phyloP scores from a whole-genome alignment of 768 basidiomycete genomes.

The Naganishia randhawae region DNA sequence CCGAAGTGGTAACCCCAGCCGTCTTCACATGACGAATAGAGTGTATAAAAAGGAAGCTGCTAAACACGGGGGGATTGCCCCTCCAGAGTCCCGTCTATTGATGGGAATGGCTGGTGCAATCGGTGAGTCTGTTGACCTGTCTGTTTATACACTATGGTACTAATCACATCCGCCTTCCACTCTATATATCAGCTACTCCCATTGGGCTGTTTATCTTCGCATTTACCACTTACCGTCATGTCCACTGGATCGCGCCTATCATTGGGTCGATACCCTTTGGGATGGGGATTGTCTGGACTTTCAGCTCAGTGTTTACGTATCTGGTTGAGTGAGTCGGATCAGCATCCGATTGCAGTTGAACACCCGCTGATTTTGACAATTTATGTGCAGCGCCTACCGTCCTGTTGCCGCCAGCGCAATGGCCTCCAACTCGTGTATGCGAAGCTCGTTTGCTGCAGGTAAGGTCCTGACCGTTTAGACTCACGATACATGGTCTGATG shows the following conservation, averaged over 20 bases:
- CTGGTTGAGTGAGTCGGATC: conserved; percentile 39
- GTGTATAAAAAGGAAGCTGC: conserved; percentile 24
- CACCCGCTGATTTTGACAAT: not conserved
- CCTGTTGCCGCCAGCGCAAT: conserved; percentile 55
- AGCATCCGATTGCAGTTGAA: not conserved
- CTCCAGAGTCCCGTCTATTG: conserved; percentile 64
- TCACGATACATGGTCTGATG: not conserved
- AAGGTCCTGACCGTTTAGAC: conserved; percentile 8
- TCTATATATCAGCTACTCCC: conserved; percentile 47
- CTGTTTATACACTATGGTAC: not conserved
- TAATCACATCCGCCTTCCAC: not conserved
- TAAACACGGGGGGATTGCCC: conserved; percentile 51
- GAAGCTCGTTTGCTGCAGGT: conserved; percentile 55
- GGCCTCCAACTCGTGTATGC: conserved; percentile 62
- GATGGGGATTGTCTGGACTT: conserved; percentile 57
- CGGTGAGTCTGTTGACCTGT: conserved; percentile 51
- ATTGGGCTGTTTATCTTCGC: conserved; percentile 61
- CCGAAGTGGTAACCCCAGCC: not conserved
- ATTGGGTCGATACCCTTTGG: conserved; percentile 57
- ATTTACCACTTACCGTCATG: conserved; percentile 56
- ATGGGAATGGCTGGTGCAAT: conserved; percentile 69
- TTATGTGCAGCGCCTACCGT: conserved; percentile 40
- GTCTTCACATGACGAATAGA: conserved; percentile 13
- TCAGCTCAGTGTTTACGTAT: conserved; percentile 58
- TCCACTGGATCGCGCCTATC: conserved; percentile 58